Conservation (phyloP, 1,284 basidiomycete species). For the Malassezia slooffiae region DNA sequence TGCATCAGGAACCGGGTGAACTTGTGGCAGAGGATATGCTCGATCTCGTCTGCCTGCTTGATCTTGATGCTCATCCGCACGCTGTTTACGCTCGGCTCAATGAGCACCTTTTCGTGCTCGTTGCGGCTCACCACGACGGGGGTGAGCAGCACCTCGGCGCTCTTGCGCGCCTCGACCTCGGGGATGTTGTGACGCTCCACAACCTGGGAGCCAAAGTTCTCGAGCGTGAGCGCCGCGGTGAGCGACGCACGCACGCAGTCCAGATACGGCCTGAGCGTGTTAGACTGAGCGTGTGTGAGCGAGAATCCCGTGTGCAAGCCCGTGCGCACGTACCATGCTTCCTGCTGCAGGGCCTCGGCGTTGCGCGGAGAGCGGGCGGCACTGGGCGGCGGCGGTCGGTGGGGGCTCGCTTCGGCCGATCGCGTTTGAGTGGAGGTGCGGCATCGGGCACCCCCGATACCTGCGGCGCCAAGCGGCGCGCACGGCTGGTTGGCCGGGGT, state of each 20-base stretch:
- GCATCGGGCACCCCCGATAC: too few relatives aligned
- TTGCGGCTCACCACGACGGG: constrained; percentile 88
- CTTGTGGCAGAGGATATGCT: constrained; percentile 90
- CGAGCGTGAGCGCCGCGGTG: constrained; percentile 89
- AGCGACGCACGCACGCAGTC: constrained; percentile 87
- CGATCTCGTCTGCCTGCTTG: constrained; percentile 98
- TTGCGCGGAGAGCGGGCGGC: too few relatives aligned
- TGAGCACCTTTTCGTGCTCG: constrained; percentile 88
- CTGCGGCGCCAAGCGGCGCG: too few relatives aligned
- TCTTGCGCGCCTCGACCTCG: constrained; percentile 48
- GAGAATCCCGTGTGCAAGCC: neutral
- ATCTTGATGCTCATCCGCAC: constrained; percentile 92
- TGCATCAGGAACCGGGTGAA: constrained; percentile 99
- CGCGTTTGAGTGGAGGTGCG: too few relatives aligned
- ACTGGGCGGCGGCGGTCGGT: too few relatives aligned
- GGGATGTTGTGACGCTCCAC: constrained; percentile 94
- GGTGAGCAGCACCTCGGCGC: constrained; percentile 67
- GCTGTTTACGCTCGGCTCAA: constrained; percentile 94
- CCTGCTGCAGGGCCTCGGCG: too few relatives aligned
- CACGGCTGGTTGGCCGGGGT: too few relatives aligned
- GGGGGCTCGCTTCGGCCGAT: too few relatives aligned
- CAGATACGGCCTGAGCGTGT: constrained; percentile 80
- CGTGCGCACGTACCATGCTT: constrained; percentile 15
- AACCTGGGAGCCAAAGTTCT: constrained; percentile 95
- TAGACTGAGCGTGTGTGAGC: too few relatives aligned